Evolutionary conservation across 2,329 filamentous ascomycete genomes (phyloP), one percentile per base, ranked within the genome.

Genomic region (Leptographium flavum): DNA sequence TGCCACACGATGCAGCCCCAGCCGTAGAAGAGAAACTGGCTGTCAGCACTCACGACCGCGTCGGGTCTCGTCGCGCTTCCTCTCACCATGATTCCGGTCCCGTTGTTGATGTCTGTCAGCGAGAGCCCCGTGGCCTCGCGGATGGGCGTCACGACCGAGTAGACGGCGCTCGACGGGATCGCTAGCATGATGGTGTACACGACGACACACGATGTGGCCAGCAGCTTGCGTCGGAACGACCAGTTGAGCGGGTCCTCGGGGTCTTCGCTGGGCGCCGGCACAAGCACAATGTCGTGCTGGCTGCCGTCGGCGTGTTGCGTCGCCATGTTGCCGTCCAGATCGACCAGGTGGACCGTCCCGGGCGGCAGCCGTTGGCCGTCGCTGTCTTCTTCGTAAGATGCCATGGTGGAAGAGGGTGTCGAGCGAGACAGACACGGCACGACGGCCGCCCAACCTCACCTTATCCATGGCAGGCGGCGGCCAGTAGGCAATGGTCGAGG

Each of bases 281-380:
- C 58, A 4, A 68, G 54, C 2, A 67, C 58, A 39, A 69, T 64
- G 36, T 66, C 63, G 22, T 61, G 57, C 15, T 58, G n/a, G n/a
- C n/a, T 57, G 8, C 55, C 49, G 25, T 47, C 45, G 17, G 58
- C 58, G 50, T 62, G 58, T 7, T 51, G 45, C 15, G 52, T 53
- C 22, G 51, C 53, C 32, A 54, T 52, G 17, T 43, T 50, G 37
- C 47, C 53, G 22, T 62, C 54, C 7, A 63, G 47, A 47, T 69
- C 66, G 14, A 68, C 57, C n/a, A 69, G 56, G 2, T 60, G 60
- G 25, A 68, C 59, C 0, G 66, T 69, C 19, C 66, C 66, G 1
- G 65, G 64, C 25, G 43, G 43, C 17, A 44, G 27, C 11, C 42
- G 42, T 35, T 44, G 35, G 35, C 42, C 43, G 17, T 39, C 48